Evolutionary conservation across 2,329 filamentous ascomycete species (phyloP).

Genomic region (Clarireedia hainanense): DNA sequence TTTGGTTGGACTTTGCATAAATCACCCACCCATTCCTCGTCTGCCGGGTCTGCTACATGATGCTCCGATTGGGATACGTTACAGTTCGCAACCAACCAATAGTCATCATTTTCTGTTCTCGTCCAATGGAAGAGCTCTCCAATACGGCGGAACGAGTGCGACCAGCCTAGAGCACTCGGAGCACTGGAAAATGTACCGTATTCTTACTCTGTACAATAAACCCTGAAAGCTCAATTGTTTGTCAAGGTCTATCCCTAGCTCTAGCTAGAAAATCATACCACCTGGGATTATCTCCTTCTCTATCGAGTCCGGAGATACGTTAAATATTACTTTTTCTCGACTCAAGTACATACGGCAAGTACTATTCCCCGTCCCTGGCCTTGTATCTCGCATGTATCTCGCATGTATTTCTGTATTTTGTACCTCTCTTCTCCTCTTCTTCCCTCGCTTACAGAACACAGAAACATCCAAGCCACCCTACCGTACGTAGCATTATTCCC

Average conservation of each 20-base stretch:
- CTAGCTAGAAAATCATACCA: neutral
- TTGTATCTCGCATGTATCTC: neutral
- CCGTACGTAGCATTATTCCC: neutral
- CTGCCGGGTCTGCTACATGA: neutral
- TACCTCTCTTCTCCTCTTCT: neutral
- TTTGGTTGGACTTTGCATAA: neutral
- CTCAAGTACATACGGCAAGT: slow-evolving; percentile 2
- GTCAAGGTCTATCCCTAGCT: neutral
- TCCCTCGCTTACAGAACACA: neutral
- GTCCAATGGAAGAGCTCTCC: slow-evolving; percentile 5
- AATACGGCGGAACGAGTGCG: neutral
- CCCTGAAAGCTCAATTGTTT: neutral
- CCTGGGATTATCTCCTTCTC: neutral
- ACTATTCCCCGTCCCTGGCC: neutral
- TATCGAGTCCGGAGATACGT: neutral
- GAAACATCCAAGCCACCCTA: neutral
- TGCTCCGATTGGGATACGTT: neutral
- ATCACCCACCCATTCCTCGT: neutral
- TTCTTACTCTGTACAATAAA: neutral
- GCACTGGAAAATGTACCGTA: neutral
- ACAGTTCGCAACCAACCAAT: neutral
- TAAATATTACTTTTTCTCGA: neutral
- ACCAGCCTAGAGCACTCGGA: neutral
- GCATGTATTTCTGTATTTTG: neutral
- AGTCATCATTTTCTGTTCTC: neutral